Evolutionary conservation across 352 stramenopile genomes (phyloP), one percentile per base, ranked within the genome.

Genomic region (Phytophthora vignae): DNA sequence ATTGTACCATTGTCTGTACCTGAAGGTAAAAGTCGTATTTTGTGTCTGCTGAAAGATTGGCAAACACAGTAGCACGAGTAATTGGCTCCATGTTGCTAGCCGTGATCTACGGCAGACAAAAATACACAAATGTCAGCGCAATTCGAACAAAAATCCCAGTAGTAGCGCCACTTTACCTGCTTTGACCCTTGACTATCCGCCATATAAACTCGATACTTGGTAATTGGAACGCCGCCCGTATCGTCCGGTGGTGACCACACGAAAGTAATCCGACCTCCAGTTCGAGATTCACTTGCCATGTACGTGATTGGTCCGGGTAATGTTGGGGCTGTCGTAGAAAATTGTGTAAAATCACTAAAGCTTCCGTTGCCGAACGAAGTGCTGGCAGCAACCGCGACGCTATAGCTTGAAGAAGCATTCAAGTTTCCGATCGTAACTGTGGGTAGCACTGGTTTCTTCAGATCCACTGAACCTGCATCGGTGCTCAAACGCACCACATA

Each of bases 181-280:
- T 58, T 64, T 22, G 33, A 11, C 0, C 56, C 76, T 1, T 57
- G 12, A 1, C 31, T 21, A 19, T 69, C 58, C 15, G 80, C 44
- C 1, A 67, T 54, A 36, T 88, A 85, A 25, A 93, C 55, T 8
- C 83, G 81, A 52, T 92, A 93, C 6, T 91, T 91, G 5, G 59
- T 84, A 25, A 93, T 83, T 2, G 72, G 52, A 14, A 90, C 63
- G 4, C 86, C 86, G 0, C 86, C 86, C 0, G 79, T 80, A 31
- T 93, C 86, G 3, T 78, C 60, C 7, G 86, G 86, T 19, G 59
- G 25, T 1, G 46, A 46, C 86, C 86, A 93, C 6, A 59, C 42
- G 4, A 93, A 61, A 8, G 29, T 61, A 4, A 91, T 67, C 4
- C 74, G 65, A 12, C 86, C 86, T 8, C 84, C 85, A 8, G 79